phyloP scores from a whole-genome alignment of 2,329 filamentous ascomycete genomes.

The Fusarium sp. region DNA sequence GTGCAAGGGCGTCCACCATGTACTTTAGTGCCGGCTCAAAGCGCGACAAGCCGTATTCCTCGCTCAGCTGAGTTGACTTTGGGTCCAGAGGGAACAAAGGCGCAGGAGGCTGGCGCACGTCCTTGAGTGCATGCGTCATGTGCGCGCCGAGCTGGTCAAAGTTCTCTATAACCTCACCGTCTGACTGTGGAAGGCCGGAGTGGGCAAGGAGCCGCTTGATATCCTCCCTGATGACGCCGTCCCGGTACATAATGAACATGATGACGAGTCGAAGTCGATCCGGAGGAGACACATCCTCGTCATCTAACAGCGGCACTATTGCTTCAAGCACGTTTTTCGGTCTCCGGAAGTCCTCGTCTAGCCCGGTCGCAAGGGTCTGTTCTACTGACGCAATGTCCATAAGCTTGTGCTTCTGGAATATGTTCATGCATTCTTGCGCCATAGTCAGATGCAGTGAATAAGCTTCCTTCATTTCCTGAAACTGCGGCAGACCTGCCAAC shows the following conservation, averaged over 20 bases:
- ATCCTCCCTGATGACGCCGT: conserved; percentile 88
- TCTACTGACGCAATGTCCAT: conserved; percentile 90
- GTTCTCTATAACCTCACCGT: conserved; percentile 82
- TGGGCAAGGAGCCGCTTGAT: conserved; percentile 88
- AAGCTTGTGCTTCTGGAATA: conserved; percentile 88
- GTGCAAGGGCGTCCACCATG: conserved; percentile 83
- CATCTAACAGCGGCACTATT: conserved; percentile 89
- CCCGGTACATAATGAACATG: conserved; percentile 88
- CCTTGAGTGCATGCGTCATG: conserved; percentile 80
- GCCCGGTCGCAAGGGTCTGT: conserved; percentile 90
- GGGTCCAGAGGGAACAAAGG: conserved; percentile 82
- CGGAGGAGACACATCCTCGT: conserved; percentile 78
- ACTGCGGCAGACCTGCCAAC: conserved; percentile 94
- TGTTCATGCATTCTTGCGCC: conserved; percentile 97
- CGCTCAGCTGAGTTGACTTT: conserved; percentile 69
- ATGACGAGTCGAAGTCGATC: conserved; percentile 90
- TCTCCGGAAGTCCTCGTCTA: conserved; percentile 93
- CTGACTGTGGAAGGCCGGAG: conserved; percentile 81
- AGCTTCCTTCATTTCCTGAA: conserved; percentile 94
- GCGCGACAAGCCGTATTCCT: conserved; percentile 89
- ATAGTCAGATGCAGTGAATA: conserved; percentile 96
- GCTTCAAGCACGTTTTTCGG: conserved; percentile 91
- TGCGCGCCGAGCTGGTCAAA: conserved; percentile 86
- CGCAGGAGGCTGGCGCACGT: conserved; percentile 75
- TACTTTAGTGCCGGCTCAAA: conserved; percentile 87